These are phyloP conservation scores for Periconia sp. DNA, from an alignment of 2,329 filamentous ascomycete species.

Conservation along the genomic window DNA sequence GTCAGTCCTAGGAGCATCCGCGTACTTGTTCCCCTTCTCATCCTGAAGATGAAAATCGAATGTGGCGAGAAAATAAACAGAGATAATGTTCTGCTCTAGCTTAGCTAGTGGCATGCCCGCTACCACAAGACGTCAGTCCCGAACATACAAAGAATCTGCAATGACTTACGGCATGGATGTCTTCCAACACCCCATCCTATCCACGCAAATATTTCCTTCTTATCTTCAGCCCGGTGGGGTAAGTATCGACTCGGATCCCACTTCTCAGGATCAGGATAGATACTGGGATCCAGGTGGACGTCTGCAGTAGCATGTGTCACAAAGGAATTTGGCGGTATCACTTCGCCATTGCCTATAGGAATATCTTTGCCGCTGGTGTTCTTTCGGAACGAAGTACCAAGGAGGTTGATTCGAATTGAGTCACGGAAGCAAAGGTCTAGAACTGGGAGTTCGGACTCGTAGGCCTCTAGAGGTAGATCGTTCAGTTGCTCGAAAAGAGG, in stretches of 20 bases:
- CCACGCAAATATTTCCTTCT: slow-evolving; percentile 44
- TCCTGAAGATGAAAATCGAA: slow-evolving; percentile 58
- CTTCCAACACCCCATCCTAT: slow-evolving; percentile 48
- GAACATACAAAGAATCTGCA: slow-evolving; percentile 18
- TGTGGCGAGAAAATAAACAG: slow-evolving; percentile 56
- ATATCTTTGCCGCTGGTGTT: slow-evolving; percentile 57
- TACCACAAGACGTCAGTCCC: slow-evolving; percentile 8
- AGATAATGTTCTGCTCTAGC: slow-evolving; percentile 59
- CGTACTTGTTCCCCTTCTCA: slow-evolving; percentile 41
- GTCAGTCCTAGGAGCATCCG: slow-evolving; percentile 40
- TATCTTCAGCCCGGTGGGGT: slow-evolving; percentile 56
- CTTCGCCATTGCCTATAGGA: slow-evolving; percentile 53
- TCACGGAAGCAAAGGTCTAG: slow-evolving; percentile 61
- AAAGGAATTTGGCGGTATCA: slow-evolving; percentile 58
- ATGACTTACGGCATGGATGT: slow-evolving; percentile 51
- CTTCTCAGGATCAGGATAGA: slow-evolving; percentile 56
- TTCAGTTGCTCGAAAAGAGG: slow-evolving; percentile 49
- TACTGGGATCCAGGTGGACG: slow-evolving; percentile 54
- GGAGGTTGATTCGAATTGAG: slow-evolving; percentile 58
- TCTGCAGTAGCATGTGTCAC: slow-evolving; percentile 56
- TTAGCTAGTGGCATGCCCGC: slow-evolving; percentile 57
- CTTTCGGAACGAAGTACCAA: slow-evolving; percentile 58
- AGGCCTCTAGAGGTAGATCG: slow-evolving; percentile 57
- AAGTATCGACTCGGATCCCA: slow-evolving; percentile 61
- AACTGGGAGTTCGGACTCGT: slow-evolving; percentile 62